phyloP scores from a whole-genome alignment of 805 yeast genomes.

The Metschnikowia picachoensis region DNA sequence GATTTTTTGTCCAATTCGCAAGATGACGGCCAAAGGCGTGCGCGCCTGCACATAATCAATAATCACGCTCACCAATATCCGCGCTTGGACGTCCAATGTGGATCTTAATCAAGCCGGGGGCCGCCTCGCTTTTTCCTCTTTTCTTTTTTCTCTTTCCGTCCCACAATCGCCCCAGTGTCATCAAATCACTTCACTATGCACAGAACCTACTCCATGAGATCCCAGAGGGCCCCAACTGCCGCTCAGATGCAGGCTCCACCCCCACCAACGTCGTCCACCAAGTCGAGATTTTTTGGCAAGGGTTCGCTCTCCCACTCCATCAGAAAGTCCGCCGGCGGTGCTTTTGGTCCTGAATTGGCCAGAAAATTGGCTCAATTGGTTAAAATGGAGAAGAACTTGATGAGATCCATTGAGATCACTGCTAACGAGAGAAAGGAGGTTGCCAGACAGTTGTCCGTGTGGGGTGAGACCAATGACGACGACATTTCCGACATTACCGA shows the following conservation, averaged over 20 bases:
- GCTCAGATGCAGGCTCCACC: slow-evolving; percentile 91
- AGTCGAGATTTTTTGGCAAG: slow-evolving; percentile 86
- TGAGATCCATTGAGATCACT: slow-evolving; percentile 89
- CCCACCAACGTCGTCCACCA: slow-evolving; percentile 91
- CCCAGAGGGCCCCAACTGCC: slow-evolving; percentile 95
- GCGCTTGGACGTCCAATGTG: slow-evolving; percentile 2
- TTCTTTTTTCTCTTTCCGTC: neutral
- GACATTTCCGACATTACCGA: slow-evolving; percentile 96
- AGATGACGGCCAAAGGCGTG: slow-evolving; percentile 6
- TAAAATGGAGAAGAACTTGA: slow-evolving; percentile 93
- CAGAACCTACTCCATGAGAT: slow-evolving; percentile 96
- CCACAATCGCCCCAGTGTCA: neutral
- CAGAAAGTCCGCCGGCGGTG: slow-evolving; percentile 78
- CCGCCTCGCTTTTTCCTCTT: neutral
- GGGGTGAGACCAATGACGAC: slow-evolving; percentile 99
- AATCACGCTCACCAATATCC: slow-evolving; percentile 6
- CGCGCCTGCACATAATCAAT: slow-evolving; percentile 2
- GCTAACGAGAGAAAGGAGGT: slow-evolving; percentile 93
- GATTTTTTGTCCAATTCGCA: neutral
- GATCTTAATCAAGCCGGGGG: neutral
- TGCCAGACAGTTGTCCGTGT: slow-evolving; percentile 91
- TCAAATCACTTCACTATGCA: slow-evolving; percentile 55
- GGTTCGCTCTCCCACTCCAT: slow-evolving; percentile 59
- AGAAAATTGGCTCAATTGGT: slow-evolving; percentile 87
- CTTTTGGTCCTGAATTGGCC: slow-evolving; percentile 91